Evolutionary conservation across 2,329 filamentous ascomycete species (phyloP).

Genomic region (Botrytis fabae): DNA sequence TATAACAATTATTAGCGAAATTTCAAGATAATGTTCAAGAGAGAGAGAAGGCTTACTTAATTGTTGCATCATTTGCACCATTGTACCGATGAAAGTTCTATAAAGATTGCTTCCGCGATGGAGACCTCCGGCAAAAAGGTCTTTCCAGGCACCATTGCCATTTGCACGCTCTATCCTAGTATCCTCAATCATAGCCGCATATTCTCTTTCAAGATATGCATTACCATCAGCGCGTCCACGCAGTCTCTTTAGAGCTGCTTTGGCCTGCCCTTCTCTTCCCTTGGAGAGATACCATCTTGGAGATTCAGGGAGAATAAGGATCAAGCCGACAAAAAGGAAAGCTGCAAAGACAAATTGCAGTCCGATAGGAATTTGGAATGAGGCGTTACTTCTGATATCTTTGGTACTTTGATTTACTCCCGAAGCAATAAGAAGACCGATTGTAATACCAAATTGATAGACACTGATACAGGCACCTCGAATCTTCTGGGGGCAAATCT

Average conservation of each 20-base stretch:
- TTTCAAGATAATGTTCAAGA: neutral
- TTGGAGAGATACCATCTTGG: constrained; percentile 43
- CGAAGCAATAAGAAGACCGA: constrained; percentile 73
- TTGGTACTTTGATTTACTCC: constrained; percentile 72
- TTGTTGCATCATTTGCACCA: constrained; percentile 82
- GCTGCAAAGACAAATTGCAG: constrained; percentile 74
- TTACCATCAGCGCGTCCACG: constrained; percentile 46
- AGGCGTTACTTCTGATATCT: constrained; percentile 58
- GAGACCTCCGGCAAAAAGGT: constrained; percentile 66
- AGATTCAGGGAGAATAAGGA: constrained; percentile 40
- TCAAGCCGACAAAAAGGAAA: constrained; percentile 11
- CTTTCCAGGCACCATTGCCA: constrained; percentile 68
- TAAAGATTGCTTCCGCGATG: constrained; percentile 63
- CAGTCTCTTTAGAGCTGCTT: constrained; percentile 69
- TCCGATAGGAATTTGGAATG: constrained; percentile 78
- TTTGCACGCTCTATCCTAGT: constrained; percentile 71
- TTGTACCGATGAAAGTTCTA: constrained; percentile 69
- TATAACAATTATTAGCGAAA: constrained; percentile 42
- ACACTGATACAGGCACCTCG: constrained; percentile 73
- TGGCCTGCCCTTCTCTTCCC: constrained; percentile 40
- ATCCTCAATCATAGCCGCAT: constrained; percentile 43
- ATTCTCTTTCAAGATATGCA: constrained; percentile 51
- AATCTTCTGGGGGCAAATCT: constrained; percentile 63
- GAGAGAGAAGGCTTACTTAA: constrained; percentile 44
- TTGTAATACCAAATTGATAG: constrained; percentile 81